Evolutionary conservation across 108 stramenopile species (phyloP).

Genomic region (Skeletonema potamos): DNA sequence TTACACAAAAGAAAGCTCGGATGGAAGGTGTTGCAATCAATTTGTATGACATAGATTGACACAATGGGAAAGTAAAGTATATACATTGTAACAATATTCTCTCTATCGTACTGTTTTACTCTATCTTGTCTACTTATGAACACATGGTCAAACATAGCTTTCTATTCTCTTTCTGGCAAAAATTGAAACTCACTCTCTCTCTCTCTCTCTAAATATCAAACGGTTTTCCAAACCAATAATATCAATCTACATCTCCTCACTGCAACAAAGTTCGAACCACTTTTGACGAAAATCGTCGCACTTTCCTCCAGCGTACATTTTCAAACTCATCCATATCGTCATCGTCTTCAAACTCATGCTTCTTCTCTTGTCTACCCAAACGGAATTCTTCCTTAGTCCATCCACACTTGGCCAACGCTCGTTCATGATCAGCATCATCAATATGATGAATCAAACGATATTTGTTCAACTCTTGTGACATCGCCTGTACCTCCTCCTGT

Average conservation of each 20-base stretch:
- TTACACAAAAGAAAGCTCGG: neutral
- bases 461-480: constrained; percentile 59
- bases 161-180: neutral
- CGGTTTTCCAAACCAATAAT: neutral
- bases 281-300: constrained; percentile 1
- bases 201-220: too few relatives aligned
- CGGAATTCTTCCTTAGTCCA: constrained; percentile 81
- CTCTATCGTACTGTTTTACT: neutral
- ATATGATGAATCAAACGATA: constrained; percentile 85
- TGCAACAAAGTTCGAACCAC: neutral
- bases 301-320: neutral
- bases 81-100: neutral
- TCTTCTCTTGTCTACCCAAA: constrained; percentile 23
- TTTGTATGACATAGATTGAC: neutral
- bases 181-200: neutral
- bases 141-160: neutral
- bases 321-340: constrained; percentile 3
- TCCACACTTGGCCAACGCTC: constrained; percentile 54
- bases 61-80: neutral
- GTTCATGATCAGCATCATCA: constrained; percentile 58
- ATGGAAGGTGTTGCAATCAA: neutral
- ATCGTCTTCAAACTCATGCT: constrained; percentile 15
- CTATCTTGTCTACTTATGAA: neutral
- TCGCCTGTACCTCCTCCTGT: constrained; percentile 49
- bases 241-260: neutral